Evolutionary conservation across 352 stramenopile species (phyloP).

Genomic region (Pythium sp.): DNA sequence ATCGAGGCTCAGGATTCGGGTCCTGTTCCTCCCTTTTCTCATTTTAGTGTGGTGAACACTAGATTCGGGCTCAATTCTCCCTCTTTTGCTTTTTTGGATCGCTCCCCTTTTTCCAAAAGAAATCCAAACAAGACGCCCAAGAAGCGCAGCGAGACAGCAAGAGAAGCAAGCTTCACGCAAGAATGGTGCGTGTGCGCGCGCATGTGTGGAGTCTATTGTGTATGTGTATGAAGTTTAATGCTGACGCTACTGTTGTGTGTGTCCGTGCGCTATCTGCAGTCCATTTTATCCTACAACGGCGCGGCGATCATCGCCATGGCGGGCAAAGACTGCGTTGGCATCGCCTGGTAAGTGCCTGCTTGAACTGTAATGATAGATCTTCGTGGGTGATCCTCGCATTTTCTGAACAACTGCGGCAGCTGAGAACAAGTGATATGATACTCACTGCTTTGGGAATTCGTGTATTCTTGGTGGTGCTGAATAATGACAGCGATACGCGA

Average conservation of each 20-base stretch:
- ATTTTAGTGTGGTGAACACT: neutral
- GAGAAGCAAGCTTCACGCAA: conserved; percentile 1
- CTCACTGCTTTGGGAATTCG: neutral
- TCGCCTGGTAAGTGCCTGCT: conserved; percentile 78
- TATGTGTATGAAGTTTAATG: neutral
- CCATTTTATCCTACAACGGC: conserved; percentile 97
- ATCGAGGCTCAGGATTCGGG: neutral
- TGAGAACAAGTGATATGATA: neutral
- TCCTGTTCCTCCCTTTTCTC: too few species aligned
- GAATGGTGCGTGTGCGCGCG: conserved; percentile 28
- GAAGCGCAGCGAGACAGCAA: conserved; percentile 1
- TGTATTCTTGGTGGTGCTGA: neutral
- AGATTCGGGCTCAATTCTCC: neutral
- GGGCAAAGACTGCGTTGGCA: conserved; percentile 99
- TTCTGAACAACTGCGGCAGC: too few species aligned
- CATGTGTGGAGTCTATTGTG: neutral
- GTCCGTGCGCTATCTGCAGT: conserved; percentile 27
- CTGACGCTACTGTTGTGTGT: conserved; percentile 2
- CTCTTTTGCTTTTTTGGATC: conserved; percentile 14
- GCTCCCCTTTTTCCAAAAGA: conserved; percentile 5
- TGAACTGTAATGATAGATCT: neutral
- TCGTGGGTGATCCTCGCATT: too few species aligned
- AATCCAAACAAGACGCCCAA: conserved; percentile 11
- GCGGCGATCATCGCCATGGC: conserved; percentile 98
- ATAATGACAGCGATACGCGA: conserved; percentile 87